Evolutionary conservation across 768 basidiomycete species (phyloP).

Genomic region (Kwoniella bestiolae): DNA sequence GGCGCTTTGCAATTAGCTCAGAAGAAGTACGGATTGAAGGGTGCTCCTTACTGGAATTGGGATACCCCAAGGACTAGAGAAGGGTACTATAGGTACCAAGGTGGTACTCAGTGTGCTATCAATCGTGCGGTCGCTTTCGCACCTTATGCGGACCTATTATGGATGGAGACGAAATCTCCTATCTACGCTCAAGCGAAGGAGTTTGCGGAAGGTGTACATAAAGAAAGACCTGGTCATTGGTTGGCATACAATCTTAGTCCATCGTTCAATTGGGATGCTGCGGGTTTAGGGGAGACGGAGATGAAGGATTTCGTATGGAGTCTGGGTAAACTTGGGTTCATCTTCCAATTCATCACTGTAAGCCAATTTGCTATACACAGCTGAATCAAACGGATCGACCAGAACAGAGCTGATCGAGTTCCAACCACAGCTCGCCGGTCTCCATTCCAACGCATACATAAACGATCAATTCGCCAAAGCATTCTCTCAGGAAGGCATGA

Average conservation of each 20-base stretch:
- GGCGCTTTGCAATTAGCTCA: slow-evolving; percentile 76
- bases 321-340: slow-evolving; percentile 91
- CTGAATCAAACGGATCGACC: too few species aligned
- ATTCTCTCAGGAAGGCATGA: slow-evolving; percentile 95
- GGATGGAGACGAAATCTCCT: slow-evolving; percentile 79
- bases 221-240: slow-evolving; percentile 77
- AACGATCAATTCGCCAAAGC: slow-evolving; percentile 86
- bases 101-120: slow-evolving; percentile 91
- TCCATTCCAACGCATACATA: slow-evolving; percentile 97
- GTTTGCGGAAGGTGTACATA: slow-evolving; percentile 83
- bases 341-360: slow-evolving; percentile 80
- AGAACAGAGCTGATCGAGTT: too few species aligned
- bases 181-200: slow-evolving; percentile 88
- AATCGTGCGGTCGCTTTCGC: slow-evolving; percentile 90
- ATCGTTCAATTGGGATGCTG: slow-evolving; percentile 70
- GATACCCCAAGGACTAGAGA: slow-evolving; percentile 91
- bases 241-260: slow-evolving; percentile 94
- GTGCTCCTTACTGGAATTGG: slow-evolving; percentile 90
- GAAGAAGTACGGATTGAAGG: slow-evolving; percentile 68
- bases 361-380: not conserved
- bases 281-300: slow-evolving; percentile 79
- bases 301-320: slow-evolving; percentile 90
- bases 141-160: slow-evolving; percentile 70
- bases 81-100: slow-evolving; percentile 96
- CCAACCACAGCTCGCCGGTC: slow-evolving; percentile 84